Conservation (phyloP, 2,329 filamentous ascomycete genomes). For the Talaromyces funiculosus region DNA sequence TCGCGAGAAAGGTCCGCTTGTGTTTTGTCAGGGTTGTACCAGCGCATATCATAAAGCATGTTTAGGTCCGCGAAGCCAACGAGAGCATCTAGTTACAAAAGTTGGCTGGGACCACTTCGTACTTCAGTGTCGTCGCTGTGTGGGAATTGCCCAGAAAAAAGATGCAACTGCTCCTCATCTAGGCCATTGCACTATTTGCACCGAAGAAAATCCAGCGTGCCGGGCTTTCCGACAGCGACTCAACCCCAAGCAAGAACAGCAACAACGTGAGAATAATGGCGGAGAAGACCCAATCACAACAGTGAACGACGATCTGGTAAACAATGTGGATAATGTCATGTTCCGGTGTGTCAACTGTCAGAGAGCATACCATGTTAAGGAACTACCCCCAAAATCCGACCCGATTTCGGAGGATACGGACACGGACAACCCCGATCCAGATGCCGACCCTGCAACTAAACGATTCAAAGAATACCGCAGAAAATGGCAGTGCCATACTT, state of each 20-base stretch:
- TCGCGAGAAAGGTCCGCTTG: slow-evolving; percentile 60
- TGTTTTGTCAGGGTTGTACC: slow-evolving; percentile 89
- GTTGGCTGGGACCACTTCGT: slow-evolving; percentile 71
- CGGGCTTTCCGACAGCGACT: slow-evolving; percentile 66
- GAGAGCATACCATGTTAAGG: slow-evolving; percentile 76
- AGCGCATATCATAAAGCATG: slow-evolving; percentile 77
- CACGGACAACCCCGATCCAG: slow-evolving; percentile 13
- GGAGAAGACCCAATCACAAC: slow-evolving; percentile 69
- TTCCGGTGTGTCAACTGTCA: slow-evolving; percentile 77
- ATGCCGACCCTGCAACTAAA: slow-evolving; percentile 46
- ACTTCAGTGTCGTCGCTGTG: slow-evolving; percentile 81
- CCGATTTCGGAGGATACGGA: slow-evolving; percentile 10
- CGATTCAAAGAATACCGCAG: slow-evolving; percentile 67
- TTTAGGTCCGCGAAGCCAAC: slow-evolving; percentile 63
- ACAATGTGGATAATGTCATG: slow-evolving; percentile 69
- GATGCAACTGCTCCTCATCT: slow-evolving; percentile 65
- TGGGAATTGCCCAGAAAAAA: slow-evolving; percentile 63
- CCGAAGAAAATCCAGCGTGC: slow-evolving; percentile 61
- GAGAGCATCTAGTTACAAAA: slow-evolving; percentile 91
- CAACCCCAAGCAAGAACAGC: slow-evolving; percentile 75
- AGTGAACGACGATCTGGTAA: slow-evolving; percentile 60
- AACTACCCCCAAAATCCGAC: slow-evolving; percentile 55
- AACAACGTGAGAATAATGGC: slow-evolving; percentile 69
- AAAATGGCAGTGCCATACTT: slow-evolving; percentile 77
- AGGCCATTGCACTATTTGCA: slow-evolving; percentile 67